These are phyloP conservation scores for Arbutus unedo DNA, from an alignment of 148 eudicot genomes.

Conservation along the genomic window DNA sequence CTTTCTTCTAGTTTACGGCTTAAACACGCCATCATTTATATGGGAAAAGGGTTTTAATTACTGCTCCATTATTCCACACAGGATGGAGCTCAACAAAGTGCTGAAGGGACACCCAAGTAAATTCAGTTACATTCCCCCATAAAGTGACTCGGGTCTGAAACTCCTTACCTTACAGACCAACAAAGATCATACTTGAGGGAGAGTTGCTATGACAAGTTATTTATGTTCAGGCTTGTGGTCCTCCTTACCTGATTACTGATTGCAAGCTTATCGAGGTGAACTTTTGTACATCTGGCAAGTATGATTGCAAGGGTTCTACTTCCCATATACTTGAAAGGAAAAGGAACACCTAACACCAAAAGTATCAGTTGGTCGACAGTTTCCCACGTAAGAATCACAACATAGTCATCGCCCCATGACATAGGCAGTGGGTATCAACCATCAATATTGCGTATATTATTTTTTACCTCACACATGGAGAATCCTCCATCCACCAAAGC, in stretches of 20 bases:
- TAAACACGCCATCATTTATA: not conserved
- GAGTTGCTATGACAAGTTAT: not conserved
- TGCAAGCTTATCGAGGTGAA: not conserved
- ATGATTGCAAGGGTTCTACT: not conserved
- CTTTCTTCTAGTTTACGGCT: not conserved
- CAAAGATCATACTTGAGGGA: not conserved
- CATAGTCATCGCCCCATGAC: not conserved
- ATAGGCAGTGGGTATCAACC: no score
- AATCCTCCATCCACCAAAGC: not conserved
- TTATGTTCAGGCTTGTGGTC: not conserved
- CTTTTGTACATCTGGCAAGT: not conserved
- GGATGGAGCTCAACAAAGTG: not conserved
- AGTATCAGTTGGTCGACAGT: not conserved
- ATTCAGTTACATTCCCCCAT: not conserved
- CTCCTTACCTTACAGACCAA: not conserved
- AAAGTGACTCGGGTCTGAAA: not conserved
- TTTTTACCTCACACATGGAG: not conserved
- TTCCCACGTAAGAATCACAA: not conserved
- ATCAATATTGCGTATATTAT: no score
- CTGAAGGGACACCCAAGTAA: not conserved
- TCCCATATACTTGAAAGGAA: not conserved
- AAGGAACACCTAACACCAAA: not conserved
- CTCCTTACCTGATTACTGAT: not conserved
- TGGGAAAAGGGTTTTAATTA: not conserved
- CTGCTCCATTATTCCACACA: not conserved